Evolutionary conservation across 495 filamentous ascomycete genomes (phyloP), one percentile per base, ranked within the genome.

Genomic region (Aspergillus avenaceus): DNA sequence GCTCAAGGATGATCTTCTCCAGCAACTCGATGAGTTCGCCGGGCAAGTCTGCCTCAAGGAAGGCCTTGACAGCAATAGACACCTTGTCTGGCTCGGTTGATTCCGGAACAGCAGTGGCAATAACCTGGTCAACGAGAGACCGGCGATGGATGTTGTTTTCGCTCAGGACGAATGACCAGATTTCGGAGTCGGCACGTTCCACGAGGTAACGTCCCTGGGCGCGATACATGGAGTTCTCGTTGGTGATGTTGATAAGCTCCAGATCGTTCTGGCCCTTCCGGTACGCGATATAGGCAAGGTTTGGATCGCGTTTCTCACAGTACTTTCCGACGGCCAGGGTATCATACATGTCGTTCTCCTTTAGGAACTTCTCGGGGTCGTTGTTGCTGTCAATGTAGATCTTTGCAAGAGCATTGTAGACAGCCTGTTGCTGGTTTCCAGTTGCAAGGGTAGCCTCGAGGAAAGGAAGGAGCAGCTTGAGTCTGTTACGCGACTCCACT

Each of bases 351-450:
- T 97, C 89, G 66, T 97, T 99, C 72, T 97, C 93, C 76, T 90
- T 95, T 40, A 99, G 76, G 78, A 99, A 99, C 64, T 89, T 92
- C 79, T 99, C 95, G 0, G 95, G 95, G 65, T 96, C 90, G 72
- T 96, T 97, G 78, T 99, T 99, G 67, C 86, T 92, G 69, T 97
- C 95, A 55, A 99, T 99, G 74, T 99, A 99, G 54, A 99, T 97
- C 85, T 99, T 99, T 7, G 95, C 95, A 28, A 99, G 81, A 12
- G 95, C 95, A 57, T 99, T 97, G 78, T 91, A 99, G 40, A 99
- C 90, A 23, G 93, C 95, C 71, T 95, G 90, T 69, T 99, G 93
- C 67, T 97, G 90, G 71, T 97, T 97, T 29, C 95, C 95, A 49
- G 81, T 82, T 28, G 87, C 88, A 31, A 97, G 73, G 14, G 90